phyloP scores from a whole-genome alignment of 2,329 filamentous ascomycete species.

The Thelonectria blattea region DNA sequence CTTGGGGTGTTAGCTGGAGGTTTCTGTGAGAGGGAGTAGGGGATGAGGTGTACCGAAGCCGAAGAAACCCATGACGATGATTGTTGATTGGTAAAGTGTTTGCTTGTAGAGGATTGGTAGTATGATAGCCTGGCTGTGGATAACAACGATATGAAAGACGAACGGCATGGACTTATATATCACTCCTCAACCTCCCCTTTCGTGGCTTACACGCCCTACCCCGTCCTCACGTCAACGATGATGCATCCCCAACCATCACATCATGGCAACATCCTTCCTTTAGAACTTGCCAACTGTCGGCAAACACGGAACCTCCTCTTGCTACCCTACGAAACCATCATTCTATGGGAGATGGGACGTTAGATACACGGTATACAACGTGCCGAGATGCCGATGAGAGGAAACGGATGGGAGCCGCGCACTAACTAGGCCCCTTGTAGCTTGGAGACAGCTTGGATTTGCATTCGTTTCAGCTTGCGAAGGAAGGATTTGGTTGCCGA shows the following conservation, averaged over 20 bases:
- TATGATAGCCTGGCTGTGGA: no score
- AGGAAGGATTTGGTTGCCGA: not conserved
- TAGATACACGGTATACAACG: no score
- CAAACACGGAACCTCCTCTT: slow-evolving; percentile 2
- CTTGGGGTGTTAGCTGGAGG: not conserved
- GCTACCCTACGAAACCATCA: not conserved
- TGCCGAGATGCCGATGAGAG: not conserved
- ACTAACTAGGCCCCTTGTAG: not conserved
- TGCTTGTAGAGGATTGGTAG: not conserved
- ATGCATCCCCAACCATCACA: slow-evolving; percentile 1
- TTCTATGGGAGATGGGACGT: no score
- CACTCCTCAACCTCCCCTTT: not conserved
- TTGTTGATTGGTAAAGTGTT: not conserved
- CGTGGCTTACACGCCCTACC: not conserved
- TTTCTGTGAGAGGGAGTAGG: not conserved
- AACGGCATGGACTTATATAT: slow-evolving; percentile 1
- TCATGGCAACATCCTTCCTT: not conserved
- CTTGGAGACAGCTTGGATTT: not conserved
- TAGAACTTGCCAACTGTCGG: not conserved
- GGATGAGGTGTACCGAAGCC: slow-evolving; percentile 11
- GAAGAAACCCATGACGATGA: slow-evolving; percentile 9
- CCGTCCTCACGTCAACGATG: not conserved
- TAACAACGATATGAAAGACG: no score
- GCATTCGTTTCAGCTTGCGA: no score
- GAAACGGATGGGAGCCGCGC: not conserved